Evolutionary conservation across 208 protist genomes (phyloP).

Genomic region (Zelonia costaricensis): DNA sequence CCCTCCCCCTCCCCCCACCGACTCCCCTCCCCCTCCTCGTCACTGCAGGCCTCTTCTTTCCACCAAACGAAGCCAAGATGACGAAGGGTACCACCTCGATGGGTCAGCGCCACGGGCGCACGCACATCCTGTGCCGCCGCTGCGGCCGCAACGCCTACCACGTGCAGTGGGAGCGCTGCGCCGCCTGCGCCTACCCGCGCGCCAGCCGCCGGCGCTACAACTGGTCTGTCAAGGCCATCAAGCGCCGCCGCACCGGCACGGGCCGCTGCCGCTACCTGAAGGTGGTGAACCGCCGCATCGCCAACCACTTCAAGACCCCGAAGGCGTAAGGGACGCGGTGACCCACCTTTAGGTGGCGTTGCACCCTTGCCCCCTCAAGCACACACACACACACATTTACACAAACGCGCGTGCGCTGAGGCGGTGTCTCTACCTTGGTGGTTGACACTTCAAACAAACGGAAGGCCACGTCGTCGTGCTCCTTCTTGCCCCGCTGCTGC

Average conservation of each 20-base stretch:
- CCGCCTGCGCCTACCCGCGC: conserved; percentile 98
- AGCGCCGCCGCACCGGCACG: conserved; percentile 98
- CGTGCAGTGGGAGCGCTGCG: conserved; percentile 98
- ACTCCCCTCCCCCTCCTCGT: neutral
- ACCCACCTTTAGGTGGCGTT: too few species aligned
- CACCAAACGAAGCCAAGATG: conserved; percentile 39
- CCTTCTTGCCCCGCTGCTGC: too few species aligned
- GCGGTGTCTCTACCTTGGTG: too few species aligned
- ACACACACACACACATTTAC: too few species aligned
- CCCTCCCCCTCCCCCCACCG: neutral
- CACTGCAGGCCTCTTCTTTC: conserved; percentile 16
- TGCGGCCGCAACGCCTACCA: conserved; percentile 98
- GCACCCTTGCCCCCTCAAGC: too few species aligned
- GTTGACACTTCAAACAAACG: too few species aligned
- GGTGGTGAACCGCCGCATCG: conserved; percentile 95
- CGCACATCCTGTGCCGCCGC: conserved; percentile 98
- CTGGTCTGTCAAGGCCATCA: conserved; percentile 98
- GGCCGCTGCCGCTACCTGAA: conserved; percentile 98
- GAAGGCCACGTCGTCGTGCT: too few species aligned
- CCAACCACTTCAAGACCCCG: conserved; percentile 97
- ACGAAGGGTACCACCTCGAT: conserved; percentile 92
- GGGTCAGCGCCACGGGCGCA: conserved; percentile 91
- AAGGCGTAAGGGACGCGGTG: conserved; percentile 85
- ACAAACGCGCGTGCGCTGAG: too few species aligned
- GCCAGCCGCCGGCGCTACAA: conserved; percentile 96